Conservation (phyloP, 2,329 filamentous ascomycete genomes). For the Zymoseptoria ardabiliae region DNA sequence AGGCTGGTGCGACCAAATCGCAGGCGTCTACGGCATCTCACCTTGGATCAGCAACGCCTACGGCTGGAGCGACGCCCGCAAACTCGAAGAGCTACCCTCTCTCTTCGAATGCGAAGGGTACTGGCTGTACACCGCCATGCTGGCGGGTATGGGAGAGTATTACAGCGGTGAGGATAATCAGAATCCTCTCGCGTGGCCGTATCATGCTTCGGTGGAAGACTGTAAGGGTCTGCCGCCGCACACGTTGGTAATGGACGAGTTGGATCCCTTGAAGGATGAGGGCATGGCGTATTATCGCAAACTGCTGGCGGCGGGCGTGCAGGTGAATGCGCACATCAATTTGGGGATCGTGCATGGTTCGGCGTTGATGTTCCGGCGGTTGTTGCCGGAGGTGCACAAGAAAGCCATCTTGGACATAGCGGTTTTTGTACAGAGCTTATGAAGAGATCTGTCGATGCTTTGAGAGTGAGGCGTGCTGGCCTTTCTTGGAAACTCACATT, state of each 20-base stretch:
- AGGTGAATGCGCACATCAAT: conserved; percentile 20
- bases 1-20: conserved; percentile 22
- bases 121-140: conserved; percentile 14
- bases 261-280: conserved; percentile 28
- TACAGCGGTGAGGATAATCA: conserved; percentile 18
- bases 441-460: background rate
- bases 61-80: conserved; percentile 12
- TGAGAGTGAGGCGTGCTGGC: background rate
- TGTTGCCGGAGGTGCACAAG: conserved; percentile 22
- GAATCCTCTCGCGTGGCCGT: conserved; percentile 28
- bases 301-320: conserved; percentile 21
- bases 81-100: conserved; percentile 22
- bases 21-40: conserved; percentile 21
- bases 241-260: conserved; percentile 24
- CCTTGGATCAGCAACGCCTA: conserved; percentile 23
- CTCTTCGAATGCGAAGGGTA: conserved; percentile 25
- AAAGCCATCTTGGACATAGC: conserved; percentile 17
- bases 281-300: conserved; percentile 25
- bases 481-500: background rate
- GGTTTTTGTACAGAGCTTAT: conserved; percentile 22
- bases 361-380: conserved; percentile 19
- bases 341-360: conserved; percentile 22
- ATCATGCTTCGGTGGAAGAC: conserved; percentile 23
- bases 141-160: conserved; percentile 14
- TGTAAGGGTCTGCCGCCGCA: conserved; percentile 25